These are phyloP conservation scores for Cryptosporidium canis DNA, from an alignment of 169 alveolate species.

Conservation along the genomic window DNA sequence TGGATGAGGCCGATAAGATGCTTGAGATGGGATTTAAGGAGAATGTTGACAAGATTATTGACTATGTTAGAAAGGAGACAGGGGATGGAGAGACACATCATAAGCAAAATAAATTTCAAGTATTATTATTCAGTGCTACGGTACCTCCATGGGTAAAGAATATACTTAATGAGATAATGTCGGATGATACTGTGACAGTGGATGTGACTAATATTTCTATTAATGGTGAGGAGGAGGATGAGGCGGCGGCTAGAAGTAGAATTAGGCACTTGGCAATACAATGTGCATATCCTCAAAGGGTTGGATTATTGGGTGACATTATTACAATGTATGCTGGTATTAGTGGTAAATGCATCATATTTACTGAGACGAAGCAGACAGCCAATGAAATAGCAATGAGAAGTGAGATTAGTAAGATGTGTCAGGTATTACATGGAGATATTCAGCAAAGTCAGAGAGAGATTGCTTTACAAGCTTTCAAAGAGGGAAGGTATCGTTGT, in stretches of 20 bases:
- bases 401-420: conserved; percentile 81
- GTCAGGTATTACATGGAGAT: conserved; percentile 91
- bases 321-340: conserved; percentile 84
- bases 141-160: conserved; percentile 89
- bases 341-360: conserved; percentile 81
- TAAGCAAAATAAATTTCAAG: conserved; percentile 76
- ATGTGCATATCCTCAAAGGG: conserved; percentile 84
- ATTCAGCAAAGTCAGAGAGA: conserved; percentile 89
- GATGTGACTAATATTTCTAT: conserved; percentile 79
- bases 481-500: conserved; percentile 85
- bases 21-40: conserved; percentile 86
- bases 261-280: conserved; percentile 87
- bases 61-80: conserved; percentile 74
- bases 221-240: conserved; percentile 83
- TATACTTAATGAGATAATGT: conserved; percentile 79
- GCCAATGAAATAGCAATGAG: conserved; percentile 86
- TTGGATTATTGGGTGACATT: conserved; percentile 86
- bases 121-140: conserved; percentile 90
- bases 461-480: conserved; percentile 85
- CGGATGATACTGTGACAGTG: conserved; percentile 60
- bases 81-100: conserved; percentile 25
- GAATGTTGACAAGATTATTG: conserved; percentile 86
- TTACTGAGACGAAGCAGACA: conserved; percentile 89
- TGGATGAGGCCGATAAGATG: conserved; percentile 90
- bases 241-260: conserved; percentile 83